Evolutionary conservation across 495 filamentous ascomycete genomes (phyloP).

Genomic region (Xylaria palmicola): DNA sequence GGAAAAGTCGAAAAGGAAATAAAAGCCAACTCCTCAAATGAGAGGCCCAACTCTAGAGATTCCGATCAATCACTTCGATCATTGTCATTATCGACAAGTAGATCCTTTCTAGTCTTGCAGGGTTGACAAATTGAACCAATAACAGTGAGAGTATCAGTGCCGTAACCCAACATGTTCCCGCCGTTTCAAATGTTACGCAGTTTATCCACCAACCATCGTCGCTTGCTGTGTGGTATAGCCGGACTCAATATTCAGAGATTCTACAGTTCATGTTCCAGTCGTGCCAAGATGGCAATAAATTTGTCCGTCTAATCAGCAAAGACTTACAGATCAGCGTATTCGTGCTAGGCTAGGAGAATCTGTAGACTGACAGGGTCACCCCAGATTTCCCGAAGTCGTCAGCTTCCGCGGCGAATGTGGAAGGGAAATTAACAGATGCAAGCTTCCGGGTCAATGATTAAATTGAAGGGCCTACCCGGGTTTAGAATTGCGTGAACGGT

Average conservation of each 20-base stretch:
- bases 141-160: background rate
- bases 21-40: background rate
- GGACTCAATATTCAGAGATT: background rate
- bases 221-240: background rate
- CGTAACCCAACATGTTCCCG: background rate
- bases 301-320: slow-evolving; percentile 1
- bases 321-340: background rate
- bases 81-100: too few species aligned
- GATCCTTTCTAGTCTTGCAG: too few species aligned
- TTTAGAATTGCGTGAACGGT: background rate
- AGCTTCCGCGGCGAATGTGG: slow-evolving; percentile 15
- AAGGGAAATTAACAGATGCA: too few species aligned
- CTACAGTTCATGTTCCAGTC: background rate
- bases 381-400: background rate
- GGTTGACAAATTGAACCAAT: background rate
- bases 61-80: too few species aligned
- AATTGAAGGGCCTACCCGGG: background rate
- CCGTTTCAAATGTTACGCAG: background rate
- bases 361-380: background rate
- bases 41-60: background rate
- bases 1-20: background rate
- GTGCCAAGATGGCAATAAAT: slow-evolving; percentile 12
- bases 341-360: background rate
- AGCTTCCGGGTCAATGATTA: background rate
- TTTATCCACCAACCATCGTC: slow-evolving; percentile 17